A percentile compares a stretch with the other conserved stretches of the same genome.
These are phyloP conservation scores for Dentiscutata heterogama DNA, from an alignment of 371 early-diverging fungal genomes.

Conservation along the genomic window DNA sequence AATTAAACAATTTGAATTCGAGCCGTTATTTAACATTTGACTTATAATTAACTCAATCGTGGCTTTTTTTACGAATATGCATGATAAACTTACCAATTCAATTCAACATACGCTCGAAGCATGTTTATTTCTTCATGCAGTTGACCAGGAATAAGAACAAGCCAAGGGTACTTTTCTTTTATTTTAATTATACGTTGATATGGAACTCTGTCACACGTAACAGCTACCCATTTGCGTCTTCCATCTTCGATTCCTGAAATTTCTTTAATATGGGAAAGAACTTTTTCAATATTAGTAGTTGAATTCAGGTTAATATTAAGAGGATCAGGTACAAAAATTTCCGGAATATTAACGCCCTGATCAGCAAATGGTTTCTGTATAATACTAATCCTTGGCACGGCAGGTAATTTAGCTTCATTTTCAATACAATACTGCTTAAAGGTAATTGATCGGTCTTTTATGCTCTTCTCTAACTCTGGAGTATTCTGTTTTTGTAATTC, in stretches of 20 bases:
- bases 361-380: conserved; percentile 19
- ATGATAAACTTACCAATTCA: too few species aligned
- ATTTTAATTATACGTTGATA: conserved; percentile 11
- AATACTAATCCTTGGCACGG: background rate
- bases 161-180: conserved; percentile 29
- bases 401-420: background rate
- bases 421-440: too few species aligned
- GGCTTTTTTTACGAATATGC: too few species aligned
- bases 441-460: too few species aligned
- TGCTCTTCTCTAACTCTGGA: too few species aligned
- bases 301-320: conserved; percentile 35
- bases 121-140: background rate
- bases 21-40: too few species aligned
- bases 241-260: conserved; percentile 29
- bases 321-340: conserved; percentile 19
- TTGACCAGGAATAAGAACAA: conserved; percentile 24
- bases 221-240: conserved; percentile 2
- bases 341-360: conserved; percentile 8
- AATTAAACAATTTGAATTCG: too few species aligned
- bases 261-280: conserved; percentile 33
- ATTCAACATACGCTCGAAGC: too few species aligned
- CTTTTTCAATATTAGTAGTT: conserved; percentile 31
- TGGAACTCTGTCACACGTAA: conserved; percentile 27
- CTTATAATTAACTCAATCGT: too few species aligned
- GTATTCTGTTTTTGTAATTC: conserved; percentile 6